These are phyloP conservation scores for Coniochaeta pulveracea DNA, from an alignment of 2,329 filamentous ascomycete species.

Conservation along the genomic window DNA sequence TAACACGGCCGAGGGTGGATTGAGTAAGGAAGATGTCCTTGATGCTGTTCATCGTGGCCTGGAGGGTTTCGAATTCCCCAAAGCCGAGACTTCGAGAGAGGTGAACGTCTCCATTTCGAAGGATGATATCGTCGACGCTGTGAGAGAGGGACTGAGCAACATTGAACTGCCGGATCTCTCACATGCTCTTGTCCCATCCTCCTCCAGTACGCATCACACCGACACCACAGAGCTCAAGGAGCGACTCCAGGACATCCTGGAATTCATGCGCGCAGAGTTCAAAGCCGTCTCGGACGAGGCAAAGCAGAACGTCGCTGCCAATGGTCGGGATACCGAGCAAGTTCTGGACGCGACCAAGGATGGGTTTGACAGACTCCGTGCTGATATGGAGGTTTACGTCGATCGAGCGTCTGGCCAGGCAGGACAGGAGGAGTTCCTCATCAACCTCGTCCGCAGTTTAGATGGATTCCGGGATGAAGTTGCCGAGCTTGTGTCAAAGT, in stretches of 20 bases:
- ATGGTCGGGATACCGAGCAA: constrained; percentile 75
- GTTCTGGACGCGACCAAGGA: constrained; percentile 81
- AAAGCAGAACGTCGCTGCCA: constrained; percentile 70
- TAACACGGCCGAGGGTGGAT: constrained; percentile 2
- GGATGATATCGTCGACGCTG: constrained; percentile 13
- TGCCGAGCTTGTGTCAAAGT: constrained; percentile 43
- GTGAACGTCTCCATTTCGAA: neutral
- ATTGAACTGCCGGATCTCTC: constrained; percentile 9
- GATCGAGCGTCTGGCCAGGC: constrained; percentile 58
- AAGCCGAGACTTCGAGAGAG: neutral
- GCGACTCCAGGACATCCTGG: constrained; percentile 54
- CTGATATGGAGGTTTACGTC: constrained; percentile 72
- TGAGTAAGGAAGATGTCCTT: constrained; percentile 9
- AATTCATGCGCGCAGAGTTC: constrained; percentile 48
- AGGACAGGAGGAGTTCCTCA: constrained; percentile 68
- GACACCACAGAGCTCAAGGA: constrained; percentile 39
- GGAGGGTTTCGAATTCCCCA: constrained; percentile 20
- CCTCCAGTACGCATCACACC: constrained; percentile 17
- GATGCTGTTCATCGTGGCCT: constrained; percentile 13
- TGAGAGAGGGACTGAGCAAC: constrained; percentile 8
- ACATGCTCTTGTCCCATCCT: constrained; percentile 23
- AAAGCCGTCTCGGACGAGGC: constrained; percentile 48
- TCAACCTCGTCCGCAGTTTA: constrained; percentile 52
- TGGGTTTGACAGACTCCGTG: constrained; percentile 68
- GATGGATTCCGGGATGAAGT: constrained; percentile 58